Evolutionary conservation across 2,329 filamentous ascomycete species (phyloP), one percentile per base, ranked within the genome.

Genomic region (Claviceps citrina): DNA sequence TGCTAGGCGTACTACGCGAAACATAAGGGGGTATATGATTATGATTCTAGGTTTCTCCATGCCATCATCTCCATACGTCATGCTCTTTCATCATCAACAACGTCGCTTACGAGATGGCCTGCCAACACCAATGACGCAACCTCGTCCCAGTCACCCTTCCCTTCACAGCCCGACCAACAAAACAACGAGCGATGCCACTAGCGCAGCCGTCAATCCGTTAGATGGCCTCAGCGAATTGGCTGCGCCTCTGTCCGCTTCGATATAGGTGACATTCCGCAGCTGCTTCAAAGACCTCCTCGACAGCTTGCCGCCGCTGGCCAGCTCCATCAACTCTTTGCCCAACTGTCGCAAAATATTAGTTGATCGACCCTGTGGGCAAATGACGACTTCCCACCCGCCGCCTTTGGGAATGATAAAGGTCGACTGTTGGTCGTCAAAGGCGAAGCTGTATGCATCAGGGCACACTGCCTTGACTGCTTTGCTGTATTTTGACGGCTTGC

Each of bases 371-470:
- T 52, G 54, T 1, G 84, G 84, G 55, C 84, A 91, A 56, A 91
- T 84, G 8, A 81, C 69, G 12, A 91, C 69, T 55, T 87, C 76
- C 66, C 82, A 91, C 0, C 82, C 82, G 18, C 79, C 81, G 15
- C 84, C 83, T 9, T 58, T 65, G 2, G 75, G 74, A 27, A 78
- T 64, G 49, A 76, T 73, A 49, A 78, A 79, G 0, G 74, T 78
- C 13, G 68, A 73, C 24, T 63, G 62, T 44, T 65, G 60, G 51
- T 77, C 71, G 47, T 76, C 70, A 56, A 73, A 75, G 38, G 81
- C 78, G 55, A 73, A 93, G 52, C 79, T 84, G 61, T 91, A 93
- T 3, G 84, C 84, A 59, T 93, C 84, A 1, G 84, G 84, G 54
- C 84, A 93, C 10, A 89, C 70, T 3, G 61, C 62, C 63, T 93